These are phyloP conservation scores for Pseudozyma pruni DNA, from an alignment of 1,284 basidiomycete genomes.

Conservation along the genomic window DNA sequence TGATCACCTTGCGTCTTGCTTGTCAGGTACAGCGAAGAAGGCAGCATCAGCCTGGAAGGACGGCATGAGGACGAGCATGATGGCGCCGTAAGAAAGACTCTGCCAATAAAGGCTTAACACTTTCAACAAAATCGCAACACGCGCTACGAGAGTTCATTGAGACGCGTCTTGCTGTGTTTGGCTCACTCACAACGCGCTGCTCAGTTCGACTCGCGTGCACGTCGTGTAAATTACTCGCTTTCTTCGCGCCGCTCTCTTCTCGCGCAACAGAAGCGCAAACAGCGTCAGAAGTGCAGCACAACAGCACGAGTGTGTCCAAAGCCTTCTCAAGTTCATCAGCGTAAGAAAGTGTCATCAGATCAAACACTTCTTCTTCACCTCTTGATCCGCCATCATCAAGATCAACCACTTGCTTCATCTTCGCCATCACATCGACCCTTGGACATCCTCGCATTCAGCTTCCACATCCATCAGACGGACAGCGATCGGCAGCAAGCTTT, in stretches of 20 bases:
- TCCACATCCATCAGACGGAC: too few species aligned
- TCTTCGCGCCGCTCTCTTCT: slow-evolving; percentile 2
- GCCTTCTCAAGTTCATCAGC: too few species aligned
- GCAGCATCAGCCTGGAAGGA: background rate
- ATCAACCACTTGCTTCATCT: background rate
- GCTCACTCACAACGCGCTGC: slow-evolving; percentile 1
- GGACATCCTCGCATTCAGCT: background rate
- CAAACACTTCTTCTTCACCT: too few species aligned
- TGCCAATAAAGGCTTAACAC: background rate
- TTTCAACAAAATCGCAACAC: background rate
- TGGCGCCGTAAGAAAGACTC: too few species aligned
- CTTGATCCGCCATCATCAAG: background rate
- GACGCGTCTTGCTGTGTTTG: slow-evolving; percentile 15
- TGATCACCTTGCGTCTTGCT: background rate
- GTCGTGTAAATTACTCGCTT: slow-evolving; percentile 33
- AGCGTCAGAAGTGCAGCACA: background rate
- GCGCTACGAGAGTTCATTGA: background rate
- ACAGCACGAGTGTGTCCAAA: too few species aligned
- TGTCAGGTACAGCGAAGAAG: background rate
- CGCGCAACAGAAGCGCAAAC: background rate
- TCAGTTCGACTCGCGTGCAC: slow-evolving; percentile 2
- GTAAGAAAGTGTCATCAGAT: too few species aligned
- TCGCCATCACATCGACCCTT: background rate
- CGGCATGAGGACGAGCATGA: too few species aligned
- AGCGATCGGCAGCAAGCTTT: background rate